Base-by-base conservation (phyloP, 352 stramenopile species). In the Pythium biforme region DNA sequence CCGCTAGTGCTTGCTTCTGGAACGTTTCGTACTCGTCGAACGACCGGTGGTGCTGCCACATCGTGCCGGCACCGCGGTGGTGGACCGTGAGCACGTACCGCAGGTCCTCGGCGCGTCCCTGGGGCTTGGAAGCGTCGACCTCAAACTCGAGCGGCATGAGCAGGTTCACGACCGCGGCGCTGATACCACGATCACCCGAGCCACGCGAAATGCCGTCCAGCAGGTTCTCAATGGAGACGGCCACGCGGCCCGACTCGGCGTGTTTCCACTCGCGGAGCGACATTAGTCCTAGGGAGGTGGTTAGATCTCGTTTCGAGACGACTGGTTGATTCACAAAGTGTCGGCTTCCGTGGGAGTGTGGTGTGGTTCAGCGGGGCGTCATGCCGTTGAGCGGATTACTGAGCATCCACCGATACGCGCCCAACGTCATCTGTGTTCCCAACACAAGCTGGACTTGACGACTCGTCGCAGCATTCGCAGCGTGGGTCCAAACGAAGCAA, bases 21-120 rank as follows among this genome's bases (percentile, higher is more conserved):
- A 87, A 73, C 14, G 40, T 43, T 17, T 69, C 53, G 61, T 86
- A 81, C 57, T 88, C 75, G 31, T 79, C 72, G 49, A 86, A 78
- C 48, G 75, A 83, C 22, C 60, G 76, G 49, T 47, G 72, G 29
- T 83, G 59, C 15, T 73, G 68, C 66, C 69, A 80, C 14, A 55
- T 59, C 15, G 54, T 72, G 25, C 74, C 55, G 8, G 47, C 66
- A 10, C 61, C 22, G n/a, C 33, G 65, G 46, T 79, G 77, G 53
- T 73, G 73, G 50, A 89, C 72, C 0, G 57, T 56, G 29, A 87
- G 34, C 47, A 81, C 62, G 65, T 83, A 89, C 12, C 69, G 75
- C 29, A 87, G 62, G 55, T 85, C 74, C 34, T 61, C 59, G 15
- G 19, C 40, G 33, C 25, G 39, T 19, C 10, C n/a, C 23, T 43